phyloP scores from a whole-genome alignment of 2,329 filamentous ascomycete genomes.

The Phialocephala sp. region DNA sequence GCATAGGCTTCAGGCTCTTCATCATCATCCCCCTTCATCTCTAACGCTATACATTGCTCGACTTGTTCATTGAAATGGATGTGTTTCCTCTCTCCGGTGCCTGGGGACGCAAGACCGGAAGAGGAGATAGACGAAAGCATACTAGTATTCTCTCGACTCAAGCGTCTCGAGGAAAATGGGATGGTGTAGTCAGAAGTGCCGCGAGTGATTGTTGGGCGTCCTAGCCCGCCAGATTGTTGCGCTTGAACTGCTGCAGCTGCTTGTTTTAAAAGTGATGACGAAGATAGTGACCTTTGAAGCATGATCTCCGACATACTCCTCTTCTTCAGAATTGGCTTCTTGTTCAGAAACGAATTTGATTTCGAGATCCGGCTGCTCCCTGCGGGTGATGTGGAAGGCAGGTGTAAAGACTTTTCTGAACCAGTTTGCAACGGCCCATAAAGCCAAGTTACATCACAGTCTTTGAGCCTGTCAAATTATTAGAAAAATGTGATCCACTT shows the following conservation, averaged over 20 bases:
- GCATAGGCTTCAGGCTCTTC: slow-evolving; percentile 57
- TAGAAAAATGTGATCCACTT: slow-evolving; percentile 40
- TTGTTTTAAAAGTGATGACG: slow-evolving; percentile 85
- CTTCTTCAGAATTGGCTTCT: slow-evolving; percentile 89
- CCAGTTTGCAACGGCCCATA: slow-evolving; percentile 90
- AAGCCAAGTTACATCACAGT: slow-evolving; percentile 96
- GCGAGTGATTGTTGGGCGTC: slow-evolving; percentile 60
- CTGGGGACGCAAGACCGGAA: slow-evolving; percentile 67
- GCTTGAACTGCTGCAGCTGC: slow-evolving; percentile 46
- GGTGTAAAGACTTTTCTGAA: slow-evolving; percentile 57
- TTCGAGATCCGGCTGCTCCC: slow-evolving; percentile 62
- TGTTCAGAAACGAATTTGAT: slow-evolving; percentile 62
- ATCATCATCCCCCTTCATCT: slow-evolving; percentile 78
- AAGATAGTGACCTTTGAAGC: slow-evolving; percentile 85
- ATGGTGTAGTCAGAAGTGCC: slow-evolving; percentile 73
- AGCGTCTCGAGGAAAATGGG: slow-evolving; percentile 64
- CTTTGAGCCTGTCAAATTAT: slow-evolving; percentile 76
- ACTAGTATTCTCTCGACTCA: slow-evolving; percentile 67
- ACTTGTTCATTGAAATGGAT: slow-evolving; percentile 98
- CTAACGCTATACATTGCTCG: slow-evolving; percentile 92
- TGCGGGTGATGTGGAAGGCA: slow-evolving; percentile 50
- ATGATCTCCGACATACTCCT: slow-evolving; percentile 95
- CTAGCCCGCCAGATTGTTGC: slow-evolving; percentile 53
- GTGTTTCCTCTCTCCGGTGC: slow-evolving; percentile 78
- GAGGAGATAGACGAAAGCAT: slow-evolving; percentile 68